Evolutionary conservation across 805 yeast genomes (phyloP).

Genomic region (Monosporozyma unispora): DNA sequence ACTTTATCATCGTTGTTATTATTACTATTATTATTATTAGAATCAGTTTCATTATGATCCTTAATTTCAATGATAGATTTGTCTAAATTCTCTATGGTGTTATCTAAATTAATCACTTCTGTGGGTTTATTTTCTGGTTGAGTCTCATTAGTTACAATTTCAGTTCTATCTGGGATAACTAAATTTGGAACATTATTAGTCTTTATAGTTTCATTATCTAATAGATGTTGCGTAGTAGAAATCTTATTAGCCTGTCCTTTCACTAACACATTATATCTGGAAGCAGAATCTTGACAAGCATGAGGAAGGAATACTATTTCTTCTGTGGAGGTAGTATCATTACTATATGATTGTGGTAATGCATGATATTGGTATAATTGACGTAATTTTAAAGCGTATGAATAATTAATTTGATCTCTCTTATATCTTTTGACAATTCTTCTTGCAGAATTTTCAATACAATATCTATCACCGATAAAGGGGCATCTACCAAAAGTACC

Average conservation of each 20-base stretch:
- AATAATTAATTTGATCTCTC: slow-evolving; percentile 25
- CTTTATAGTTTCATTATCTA: not conserved
- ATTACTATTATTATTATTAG: not conserved
- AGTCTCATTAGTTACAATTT: not conserved
- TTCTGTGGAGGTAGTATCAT: slow-evolving; percentile 2
- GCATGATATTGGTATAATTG: slow-evolving; percentile 25
- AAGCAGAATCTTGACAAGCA: slow-evolving; percentile 16
- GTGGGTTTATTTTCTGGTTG: not conserved
- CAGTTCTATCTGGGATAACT: not conserved
- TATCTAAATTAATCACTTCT: not conserved
- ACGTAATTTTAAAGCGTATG: slow-evolving; percentile 26
- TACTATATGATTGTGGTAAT: slow-evolving; percentile 10
- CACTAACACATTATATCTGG: slow-evolving; percentile 14
- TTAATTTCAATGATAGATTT: not conserved
- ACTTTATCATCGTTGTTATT: not conserved
- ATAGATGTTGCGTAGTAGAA: not conserved
- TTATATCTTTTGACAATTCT: slow-evolving; percentile 26
- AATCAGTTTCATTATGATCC: not conserved
- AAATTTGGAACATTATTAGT: not conserved
- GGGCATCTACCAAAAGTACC: slow-evolving; percentile 62
- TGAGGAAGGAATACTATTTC: slow-evolving; percentile 19
- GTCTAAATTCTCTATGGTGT: not conserved
- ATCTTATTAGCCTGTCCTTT: not conserved
- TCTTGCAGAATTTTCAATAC: slow-evolving; percentile 23
- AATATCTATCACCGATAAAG: slow-evolving; percentile 51